Percentiles rank a stretch among this genome's conserved stretches.
Evolutionary conservation across 352 stramenopile genomes (phyloP).

Genomic region (Globisporangium echinulatum): DNA sequence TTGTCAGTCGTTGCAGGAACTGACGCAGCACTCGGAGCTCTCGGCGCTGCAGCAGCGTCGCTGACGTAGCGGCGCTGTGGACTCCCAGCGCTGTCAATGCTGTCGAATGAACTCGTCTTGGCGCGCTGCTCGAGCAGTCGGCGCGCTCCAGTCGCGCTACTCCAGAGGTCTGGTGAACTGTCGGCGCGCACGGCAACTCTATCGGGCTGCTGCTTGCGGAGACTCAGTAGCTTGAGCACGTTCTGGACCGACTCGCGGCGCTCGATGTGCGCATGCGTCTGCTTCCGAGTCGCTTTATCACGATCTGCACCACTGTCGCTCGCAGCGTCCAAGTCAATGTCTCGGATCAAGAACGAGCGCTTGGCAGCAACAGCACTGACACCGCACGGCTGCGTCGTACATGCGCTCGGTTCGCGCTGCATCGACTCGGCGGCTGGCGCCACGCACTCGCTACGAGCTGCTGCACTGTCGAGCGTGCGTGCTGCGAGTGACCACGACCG

Average conservation of each 20-base stretch:
- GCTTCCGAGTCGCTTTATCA: neutral
- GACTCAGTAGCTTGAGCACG: slow-evolving; percentile 44
- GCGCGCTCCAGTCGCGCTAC: neutral
- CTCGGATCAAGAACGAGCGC: neutral
- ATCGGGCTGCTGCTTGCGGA: slow-evolving; percentile 25
- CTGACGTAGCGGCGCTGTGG: neutral
- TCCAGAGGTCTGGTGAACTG: slow-evolving; percentile 9
- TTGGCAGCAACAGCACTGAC: too few species aligned
- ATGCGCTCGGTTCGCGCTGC: neutral
- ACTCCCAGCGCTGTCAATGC: neutral
- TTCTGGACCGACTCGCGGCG: slow-evolving; percentile 36
- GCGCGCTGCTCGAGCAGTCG: neutral
- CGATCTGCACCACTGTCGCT: neutral
- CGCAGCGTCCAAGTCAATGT: neutral
- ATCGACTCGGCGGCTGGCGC: too few species aligned
- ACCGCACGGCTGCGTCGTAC: too few species aligned
- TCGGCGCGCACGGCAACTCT: neutral
- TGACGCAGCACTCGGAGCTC: neutral
- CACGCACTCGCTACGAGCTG: neutral
- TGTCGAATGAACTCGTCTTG: too few species aligned
- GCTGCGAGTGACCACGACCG: neutral
- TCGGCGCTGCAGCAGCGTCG: too few species aligned
- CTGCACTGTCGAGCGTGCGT: too few species aligned
- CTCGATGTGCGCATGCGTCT: slow-evolving; percentile 7
- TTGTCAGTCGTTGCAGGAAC: too few species aligned